Conservation (phyloP, 768 basidiomycete genomes). For the Epithele typhae region DNA sequence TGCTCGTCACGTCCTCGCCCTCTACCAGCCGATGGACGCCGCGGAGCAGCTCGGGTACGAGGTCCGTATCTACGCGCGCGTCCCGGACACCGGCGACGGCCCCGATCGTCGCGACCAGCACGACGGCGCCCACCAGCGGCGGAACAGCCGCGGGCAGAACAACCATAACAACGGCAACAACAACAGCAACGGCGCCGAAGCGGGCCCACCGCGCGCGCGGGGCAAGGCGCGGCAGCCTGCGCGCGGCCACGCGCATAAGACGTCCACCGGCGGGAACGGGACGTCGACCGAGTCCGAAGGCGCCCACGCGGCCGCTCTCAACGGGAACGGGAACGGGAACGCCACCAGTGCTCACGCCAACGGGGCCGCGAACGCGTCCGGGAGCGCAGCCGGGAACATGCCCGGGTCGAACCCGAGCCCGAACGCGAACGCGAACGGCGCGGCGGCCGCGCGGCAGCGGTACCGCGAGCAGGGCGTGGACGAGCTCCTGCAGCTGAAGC, state of each 20-base stretch:
- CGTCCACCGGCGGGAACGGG: conserved; percentile 14
- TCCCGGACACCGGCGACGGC: conserved; percentile 64
- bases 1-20: conserved; percentile 78
- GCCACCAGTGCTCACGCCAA: too few species aligned
- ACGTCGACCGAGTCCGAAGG: conserved; percentile 30
- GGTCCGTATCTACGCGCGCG: conserved; percentile 63
- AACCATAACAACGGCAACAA: background rate
- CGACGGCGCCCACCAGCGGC: conserved; percentile 1
- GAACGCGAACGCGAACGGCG: conserved; percentile 5
- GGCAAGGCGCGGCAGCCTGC: conserved; percentile 6
- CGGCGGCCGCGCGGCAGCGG: conserved; percentile 38
- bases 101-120: conserved; percentile 42
- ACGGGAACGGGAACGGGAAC: too few species aligned
- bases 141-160: background rate
- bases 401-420: conserved; percentile 20
- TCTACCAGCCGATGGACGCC: conserved; percentile 73
- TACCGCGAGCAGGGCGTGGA: conserved; percentile 94
- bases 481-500: conserved; percentile 88
- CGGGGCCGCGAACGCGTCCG: conserved; percentile 22
- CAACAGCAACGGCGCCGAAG: conserved; percentile 14
- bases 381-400: conserved; percentile 19
- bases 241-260: conserved; percentile 21
- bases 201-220: conserved; percentile 14
- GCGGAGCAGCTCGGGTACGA: conserved; percentile 74
- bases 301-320: too few species aligned